Base-by-base conservation (phyloP, 1,139 yeast genomes). In the Yamadazyma diospyri region DNA sequence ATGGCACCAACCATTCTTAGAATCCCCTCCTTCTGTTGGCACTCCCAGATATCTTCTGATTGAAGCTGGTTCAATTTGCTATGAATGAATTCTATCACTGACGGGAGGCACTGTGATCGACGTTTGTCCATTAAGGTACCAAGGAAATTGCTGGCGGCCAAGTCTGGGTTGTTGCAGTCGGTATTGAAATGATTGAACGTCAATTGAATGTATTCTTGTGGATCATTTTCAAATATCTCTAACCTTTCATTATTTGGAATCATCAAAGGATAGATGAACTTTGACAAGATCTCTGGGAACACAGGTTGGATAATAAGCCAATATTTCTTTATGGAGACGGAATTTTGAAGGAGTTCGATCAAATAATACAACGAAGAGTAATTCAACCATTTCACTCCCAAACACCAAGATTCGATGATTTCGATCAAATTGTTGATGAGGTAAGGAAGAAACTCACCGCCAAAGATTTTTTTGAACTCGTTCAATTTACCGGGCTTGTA, bases 151-250 rank as follows among this genome's bases (percentile, higher is more conserved):
- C 78, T 60, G 1, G 87, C 82, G 2, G 88, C 86, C 32, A 72
- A 61, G 51, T 81, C 87, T n/a, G 87, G 82, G 10, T 80, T 68
- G 28, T 42, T 40, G 38, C 70, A 64, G 27, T 61, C 64, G 36
- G 72, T 80, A 35, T 77, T 82, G 22, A 76, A 61, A 8, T 33
- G 22, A 52, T 87, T 95, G 50, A 87, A 70, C 38, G 79, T 77
- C 45, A 82, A 71, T 56, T 85, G 89, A 42, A 92, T 84, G 53
- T 88, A 92, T 55, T 89, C 97, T 37, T 78, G 84, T 5, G 97
- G 97, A 51, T 92, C 97, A 40, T 74, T 77, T 41, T 88, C 95
- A 60, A 85, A 89, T 22, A 77, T 60, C 42, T 86, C 95, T 39
- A 88, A 63, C 16, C 76, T 77, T 9, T 72, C 76, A 39, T 83